These are phyloP conservation scores for Pulveroboletus sp. DNA, from an alignment of 768 basidiomycete species.

Conservation along the genomic window DNA sequence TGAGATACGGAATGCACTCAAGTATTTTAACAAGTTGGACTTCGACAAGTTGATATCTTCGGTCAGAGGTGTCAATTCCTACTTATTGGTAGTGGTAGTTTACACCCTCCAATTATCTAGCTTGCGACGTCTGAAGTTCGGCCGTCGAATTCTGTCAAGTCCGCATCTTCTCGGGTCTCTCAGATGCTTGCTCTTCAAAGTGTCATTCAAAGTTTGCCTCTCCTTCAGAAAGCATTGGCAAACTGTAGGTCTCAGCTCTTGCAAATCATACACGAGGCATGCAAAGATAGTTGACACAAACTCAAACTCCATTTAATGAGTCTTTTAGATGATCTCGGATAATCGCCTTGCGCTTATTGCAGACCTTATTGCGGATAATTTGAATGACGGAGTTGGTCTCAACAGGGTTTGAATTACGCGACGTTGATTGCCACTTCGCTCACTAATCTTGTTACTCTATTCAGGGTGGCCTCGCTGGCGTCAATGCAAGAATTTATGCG, in stretches of 20 bases:
- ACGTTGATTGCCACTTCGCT: neutral
- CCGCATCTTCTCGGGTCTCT: constrained; percentile 62
- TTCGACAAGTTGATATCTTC: constrained; percentile 81
- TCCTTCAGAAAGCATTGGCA: constrained; percentile 56
- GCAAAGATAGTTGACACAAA: neutral
- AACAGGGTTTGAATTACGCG: constrained; percentile 46
- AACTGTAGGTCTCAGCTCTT: constrained; percentile 59
- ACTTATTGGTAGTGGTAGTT: neutral
- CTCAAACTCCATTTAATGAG: neutral
- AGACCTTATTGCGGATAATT: constrained; percentile 47
- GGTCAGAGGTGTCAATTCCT: constrained; percentile 32
- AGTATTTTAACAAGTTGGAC: constrained; percentile 72
- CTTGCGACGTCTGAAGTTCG: constrained; percentile 61
- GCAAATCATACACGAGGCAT: constrained; percentile 55
- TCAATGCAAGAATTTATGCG: constrained; percentile 84
- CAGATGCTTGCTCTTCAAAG: constrained; percentile 79
- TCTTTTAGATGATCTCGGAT: constrained; percentile 65
- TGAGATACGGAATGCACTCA: constrained; percentile 63
- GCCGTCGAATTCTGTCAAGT: constrained; percentile 49
- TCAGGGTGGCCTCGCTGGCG: constrained; percentile 66
- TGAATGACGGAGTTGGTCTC: constrained; percentile 68
- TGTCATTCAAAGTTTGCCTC: constrained; percentile 62
- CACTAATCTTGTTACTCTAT: neutral
- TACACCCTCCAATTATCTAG: constrained; percentile 32
- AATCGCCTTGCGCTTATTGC: constrained; percentile 64